These are phyloP conservation scores for Candida fluviatilis DNA, from an alignment of 805 yeast species.

Conservation along the genomic window DNA sequence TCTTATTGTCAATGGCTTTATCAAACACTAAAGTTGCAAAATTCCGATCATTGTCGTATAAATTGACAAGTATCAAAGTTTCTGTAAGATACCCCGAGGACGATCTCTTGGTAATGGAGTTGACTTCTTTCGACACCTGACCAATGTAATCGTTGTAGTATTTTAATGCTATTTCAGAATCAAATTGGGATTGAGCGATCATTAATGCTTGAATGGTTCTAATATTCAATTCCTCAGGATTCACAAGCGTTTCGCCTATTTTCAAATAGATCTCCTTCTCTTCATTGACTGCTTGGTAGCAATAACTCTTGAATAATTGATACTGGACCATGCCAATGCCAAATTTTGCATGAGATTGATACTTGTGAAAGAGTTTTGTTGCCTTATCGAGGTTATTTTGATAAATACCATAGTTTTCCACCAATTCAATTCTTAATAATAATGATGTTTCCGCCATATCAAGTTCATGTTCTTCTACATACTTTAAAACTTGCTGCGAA, in stretches of 20 bases:
- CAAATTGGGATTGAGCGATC: constrained; percentile 36
- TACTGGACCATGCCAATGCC: constrained; percentile 40
- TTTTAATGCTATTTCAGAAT: constrained; percentile 34
- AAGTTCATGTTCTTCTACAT: constrained; percentile 17
- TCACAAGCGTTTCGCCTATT: constrained; percentile 36
- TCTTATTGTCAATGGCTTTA: constrained; percentile 31
- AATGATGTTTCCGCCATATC: constrained; percentile 27
- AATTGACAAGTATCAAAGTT: constrained; percentile 39
- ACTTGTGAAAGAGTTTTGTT: constrained; percentile 35
- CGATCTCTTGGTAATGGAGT: constrained; percentile 29
- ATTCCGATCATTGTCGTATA: constrained; percentile 47
- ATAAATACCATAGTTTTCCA: constrained; percentile 31
- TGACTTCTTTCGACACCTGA: constrained; percentile 26
- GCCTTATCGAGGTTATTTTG: constrained; percentile 24
- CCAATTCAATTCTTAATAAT: constrained; percentile 25
- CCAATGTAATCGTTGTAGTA: constrained; percentile 45
- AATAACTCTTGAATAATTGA: constrained; percentile 35
- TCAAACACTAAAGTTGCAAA: constrained; percentile 51
- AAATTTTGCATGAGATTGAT: constrained; percentile 32
- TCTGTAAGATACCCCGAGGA: constrained; percentile 44
- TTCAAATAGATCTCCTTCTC: constrained; percentile 24
- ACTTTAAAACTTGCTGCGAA: constrained; percentile 11
- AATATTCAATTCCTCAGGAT: constrained; percentile 20
- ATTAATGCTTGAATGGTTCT: constrained; percentile 38
- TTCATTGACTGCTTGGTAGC: constrained; percentile 35